These are phyloP conservation scores for Exophiala alcalophila DNA, from an alignment of 2,329 filamentous ascomycete species.

Conservation along the genomic window DNA sequence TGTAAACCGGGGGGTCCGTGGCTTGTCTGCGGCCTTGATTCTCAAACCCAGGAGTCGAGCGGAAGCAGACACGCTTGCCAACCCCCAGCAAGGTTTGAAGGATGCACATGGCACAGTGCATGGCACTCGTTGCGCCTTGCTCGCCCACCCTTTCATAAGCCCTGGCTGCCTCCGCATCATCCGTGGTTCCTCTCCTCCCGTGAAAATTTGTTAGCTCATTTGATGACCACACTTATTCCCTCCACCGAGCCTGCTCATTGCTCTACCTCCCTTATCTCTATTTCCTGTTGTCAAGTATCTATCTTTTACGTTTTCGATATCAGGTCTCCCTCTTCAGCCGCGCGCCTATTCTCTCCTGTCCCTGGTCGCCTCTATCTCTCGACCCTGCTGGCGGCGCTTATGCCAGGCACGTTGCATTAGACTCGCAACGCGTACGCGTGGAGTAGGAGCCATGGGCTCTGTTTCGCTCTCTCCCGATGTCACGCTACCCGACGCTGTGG, in stretches of 20 bases:
- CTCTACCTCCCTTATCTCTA: conserved; percentile 31
- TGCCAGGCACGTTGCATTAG: conserved; percentile 31
- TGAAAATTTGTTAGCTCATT: conserved; percentile 31
- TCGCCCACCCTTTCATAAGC: conserved; percentile 8
- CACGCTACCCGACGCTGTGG: conserved; percentile 42
- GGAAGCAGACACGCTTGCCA: too few relatives aligned
- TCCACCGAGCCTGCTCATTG: conserved; percentile 24
- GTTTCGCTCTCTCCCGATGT: conserved; percentile 41
- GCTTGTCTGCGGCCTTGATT: too few relatives aligned
- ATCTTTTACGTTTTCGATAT: conserved; percentile 28
- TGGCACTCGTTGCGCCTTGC: too few relatives aligned
- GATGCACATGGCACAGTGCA: too few relatives aligned
- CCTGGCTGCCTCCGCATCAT: conserved; percentile 16
- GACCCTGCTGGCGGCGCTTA: conserved; percentile 26
- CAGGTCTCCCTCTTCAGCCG: conserved; percentile 15
- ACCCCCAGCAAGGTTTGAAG: too few relatives aligned
- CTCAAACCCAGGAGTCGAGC: too few relatives aligned
- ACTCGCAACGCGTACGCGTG: conserved; percentile 24
- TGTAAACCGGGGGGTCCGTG: too few relatives aligned
- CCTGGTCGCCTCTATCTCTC: conserved; percentile 16
- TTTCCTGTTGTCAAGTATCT: conserved; percentile 31
- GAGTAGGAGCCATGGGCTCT: conserved; percentile 44
- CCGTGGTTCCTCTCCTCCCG: conserved; percentile 11
- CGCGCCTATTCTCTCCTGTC: conserved; percentile 19
- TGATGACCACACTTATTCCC: conserved; percentile 30